Conservation (phyloP, 306 rosid genomes). For the Prunus mume region DNA sequence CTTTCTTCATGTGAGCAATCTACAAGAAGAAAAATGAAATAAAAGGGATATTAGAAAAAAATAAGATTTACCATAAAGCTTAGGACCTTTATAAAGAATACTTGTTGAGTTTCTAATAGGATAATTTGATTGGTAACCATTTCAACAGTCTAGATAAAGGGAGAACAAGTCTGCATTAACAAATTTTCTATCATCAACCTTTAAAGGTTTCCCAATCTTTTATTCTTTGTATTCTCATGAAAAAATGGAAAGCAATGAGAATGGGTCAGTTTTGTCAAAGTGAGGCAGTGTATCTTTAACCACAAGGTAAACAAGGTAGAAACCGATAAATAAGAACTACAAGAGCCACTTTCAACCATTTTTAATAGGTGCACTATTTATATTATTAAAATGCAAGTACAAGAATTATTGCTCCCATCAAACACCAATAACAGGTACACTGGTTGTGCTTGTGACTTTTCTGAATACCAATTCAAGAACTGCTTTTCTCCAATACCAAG, state of each 20-base stretch:
- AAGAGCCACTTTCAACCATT: background rate
- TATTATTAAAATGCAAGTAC: background rate
- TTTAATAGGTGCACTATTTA: background rate
- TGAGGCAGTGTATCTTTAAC: background rate
- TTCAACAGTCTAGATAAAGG: background rate
- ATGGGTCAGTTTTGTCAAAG: background rate
- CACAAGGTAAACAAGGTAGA: background rate
- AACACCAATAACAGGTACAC: background rate
- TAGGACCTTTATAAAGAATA: background rate
- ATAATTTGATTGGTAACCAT: background rate
- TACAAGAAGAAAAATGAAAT: conserved; percentile 29
- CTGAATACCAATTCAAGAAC: background rate
- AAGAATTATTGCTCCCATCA: no score
- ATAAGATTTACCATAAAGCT: background rate
- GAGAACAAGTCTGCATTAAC: background rate
- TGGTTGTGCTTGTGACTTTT: background rate
- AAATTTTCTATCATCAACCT: background rate
- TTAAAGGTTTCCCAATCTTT: background rate
- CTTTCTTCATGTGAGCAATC: conserved; percentile 94
- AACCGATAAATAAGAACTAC: background rate
- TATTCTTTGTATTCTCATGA: background rate
- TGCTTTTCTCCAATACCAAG: background rate
- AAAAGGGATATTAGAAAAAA: conserved; percentile 16
- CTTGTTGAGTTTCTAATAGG: background rate
- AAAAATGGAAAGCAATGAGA: background rate